Evolutionary conservation across 2,329 filamentous ascomycete genomes (phyloP).

Genomic region (Pseudocercospora pini-densiflorae): DNA sequence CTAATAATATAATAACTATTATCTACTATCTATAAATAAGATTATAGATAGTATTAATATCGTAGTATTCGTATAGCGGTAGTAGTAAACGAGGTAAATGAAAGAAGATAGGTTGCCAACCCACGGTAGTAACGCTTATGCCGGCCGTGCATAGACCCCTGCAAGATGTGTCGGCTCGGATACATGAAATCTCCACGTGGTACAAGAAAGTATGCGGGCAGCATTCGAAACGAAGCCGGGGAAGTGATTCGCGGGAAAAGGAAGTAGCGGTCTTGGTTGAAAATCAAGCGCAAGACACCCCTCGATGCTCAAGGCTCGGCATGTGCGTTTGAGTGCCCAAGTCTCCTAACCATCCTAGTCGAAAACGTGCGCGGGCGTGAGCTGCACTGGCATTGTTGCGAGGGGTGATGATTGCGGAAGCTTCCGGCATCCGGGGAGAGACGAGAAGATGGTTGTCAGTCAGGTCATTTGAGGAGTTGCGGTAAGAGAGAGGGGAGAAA

Average conservation of each 20-base stretch:
- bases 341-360: background rate
- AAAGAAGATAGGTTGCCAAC: too few relatives aligned
- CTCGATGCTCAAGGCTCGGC: background rate
- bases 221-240: slow-evolving; percentile 5
- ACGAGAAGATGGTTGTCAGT: background rate
- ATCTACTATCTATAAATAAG: too few relatives aligned
- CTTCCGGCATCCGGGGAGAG: background rate
- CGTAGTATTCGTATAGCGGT: too few relatives aligned
- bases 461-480: background rate
- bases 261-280: background rate
- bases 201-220: background rate
- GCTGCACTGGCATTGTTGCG: slow-evolving; percentile 8
- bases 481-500: background rate
- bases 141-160: too few relatives aligned
- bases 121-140: too few relatives aligned
- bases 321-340: background rate
- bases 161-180: background rate
- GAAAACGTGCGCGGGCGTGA: slow-evolving; percentile 9
- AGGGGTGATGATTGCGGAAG: background rate
- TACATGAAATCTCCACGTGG: background rate
- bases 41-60: too few relatives aligned
- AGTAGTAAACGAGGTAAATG: too few relatives aligned
- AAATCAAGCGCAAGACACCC: background rate
- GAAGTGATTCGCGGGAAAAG: background rate
- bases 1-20: too few relatives aligned